Percentiles rank a stretch among this genome's conserved stretches.
Evolutionary conservation across 2,329 filamentous ascomycete species (phyloP).

Genomic region (Pseudogymnoascus sp.): DNA sequence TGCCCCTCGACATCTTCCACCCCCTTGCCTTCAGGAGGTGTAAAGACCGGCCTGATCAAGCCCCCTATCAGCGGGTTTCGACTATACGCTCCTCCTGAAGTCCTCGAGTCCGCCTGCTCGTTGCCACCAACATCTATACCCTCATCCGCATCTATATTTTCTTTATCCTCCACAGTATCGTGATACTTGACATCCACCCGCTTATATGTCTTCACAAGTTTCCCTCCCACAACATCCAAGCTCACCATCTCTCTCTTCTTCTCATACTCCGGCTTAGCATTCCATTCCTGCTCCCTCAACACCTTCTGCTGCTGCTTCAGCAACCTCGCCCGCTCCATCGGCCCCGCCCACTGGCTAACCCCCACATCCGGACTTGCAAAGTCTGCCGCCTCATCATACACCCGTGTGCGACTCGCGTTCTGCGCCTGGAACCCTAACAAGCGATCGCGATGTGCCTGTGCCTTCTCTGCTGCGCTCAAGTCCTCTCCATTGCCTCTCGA

Average conservation of each 20-base stretch:
- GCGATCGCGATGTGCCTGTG: constrained; percentile 58
- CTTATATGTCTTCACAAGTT: constrained; percentile 36
- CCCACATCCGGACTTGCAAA: constrained; percentile 51
- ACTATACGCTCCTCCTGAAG: constrained; percentile 27
- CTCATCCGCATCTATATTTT: constrained; percentile 17
- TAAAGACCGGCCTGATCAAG: constrained; percentile 30
- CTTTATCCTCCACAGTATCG: neutral
- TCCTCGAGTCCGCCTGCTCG: constrained; percentile 12
- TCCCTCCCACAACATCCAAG: constrained; percentile 59
- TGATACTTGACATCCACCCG: constrained; percentile 1
- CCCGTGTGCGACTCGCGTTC: constrained; percentile 59
- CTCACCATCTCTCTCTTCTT: constrained; percentile 62
- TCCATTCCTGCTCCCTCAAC: constrained; percentile 60
- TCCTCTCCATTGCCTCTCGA: constrained; percentile 9
- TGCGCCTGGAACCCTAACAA: constrained; percentile 61
- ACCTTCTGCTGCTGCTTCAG: constrained; percentile 64
- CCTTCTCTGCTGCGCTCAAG: constrained; percentile 33
- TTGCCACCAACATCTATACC: constrained; percentile 13
- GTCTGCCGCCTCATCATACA: constrained; percentile 65
- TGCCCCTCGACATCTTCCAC: constrained; percentile 15
- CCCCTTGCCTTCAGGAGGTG: constrained; percentile 24
- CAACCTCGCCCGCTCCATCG: constrained; percentile 58
- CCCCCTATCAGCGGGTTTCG: constrained; percentile 30
- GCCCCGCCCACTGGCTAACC: constrained; percentile 58
- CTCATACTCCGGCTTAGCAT: constrained; percentile 61